Evolutionary conservation across 345 rosid species (phyloP).

Genomic region (Gossypium australe): DNA sequence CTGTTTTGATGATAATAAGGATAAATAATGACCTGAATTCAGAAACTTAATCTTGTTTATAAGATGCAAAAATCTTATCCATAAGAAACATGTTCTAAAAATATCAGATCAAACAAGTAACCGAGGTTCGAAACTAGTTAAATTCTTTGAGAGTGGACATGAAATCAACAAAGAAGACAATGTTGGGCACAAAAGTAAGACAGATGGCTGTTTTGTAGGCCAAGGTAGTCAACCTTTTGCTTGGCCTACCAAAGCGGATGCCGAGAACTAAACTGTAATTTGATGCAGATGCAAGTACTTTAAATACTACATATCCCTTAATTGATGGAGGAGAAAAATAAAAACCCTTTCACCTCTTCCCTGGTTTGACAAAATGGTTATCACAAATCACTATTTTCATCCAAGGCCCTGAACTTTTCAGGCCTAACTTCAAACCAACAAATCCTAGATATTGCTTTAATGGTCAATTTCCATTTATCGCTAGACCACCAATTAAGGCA

Average conservation of each 20-base stretch:
- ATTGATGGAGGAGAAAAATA: conserved; percentile 7
- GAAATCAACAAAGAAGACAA: neutral
- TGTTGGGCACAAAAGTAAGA: neutral
- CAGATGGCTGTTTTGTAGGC: conserved; percentile 1
- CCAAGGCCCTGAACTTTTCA: neutral
- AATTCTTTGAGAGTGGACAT: neutral
- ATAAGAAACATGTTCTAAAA: too few species aligned
- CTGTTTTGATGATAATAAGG: too few species aligned
- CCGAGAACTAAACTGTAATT: neutral
- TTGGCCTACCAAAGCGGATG: neutral
- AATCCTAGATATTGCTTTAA: neutral
- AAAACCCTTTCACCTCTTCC: neutral
- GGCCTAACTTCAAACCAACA: conserved; percentile 10
- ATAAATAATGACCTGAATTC: too few species aligned
- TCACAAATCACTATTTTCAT: neutral
- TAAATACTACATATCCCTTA: neutral
- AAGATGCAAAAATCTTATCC: too few species aligned
- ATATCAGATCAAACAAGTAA: too few species aligned
- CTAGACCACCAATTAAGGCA: neutral
- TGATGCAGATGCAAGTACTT: neutral
- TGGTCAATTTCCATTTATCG: neutral
- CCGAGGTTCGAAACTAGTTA: neutral
- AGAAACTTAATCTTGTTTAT: too few species aligned
- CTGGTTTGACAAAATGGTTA: conserved; percentile 5
- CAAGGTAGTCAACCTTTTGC: conserved; percentile 1